These are phyloP conservation scores for Ambrosia hybrid DNA, from an alignment of 140 eudicot genomes.

Conservation along the genomic window DNA sequence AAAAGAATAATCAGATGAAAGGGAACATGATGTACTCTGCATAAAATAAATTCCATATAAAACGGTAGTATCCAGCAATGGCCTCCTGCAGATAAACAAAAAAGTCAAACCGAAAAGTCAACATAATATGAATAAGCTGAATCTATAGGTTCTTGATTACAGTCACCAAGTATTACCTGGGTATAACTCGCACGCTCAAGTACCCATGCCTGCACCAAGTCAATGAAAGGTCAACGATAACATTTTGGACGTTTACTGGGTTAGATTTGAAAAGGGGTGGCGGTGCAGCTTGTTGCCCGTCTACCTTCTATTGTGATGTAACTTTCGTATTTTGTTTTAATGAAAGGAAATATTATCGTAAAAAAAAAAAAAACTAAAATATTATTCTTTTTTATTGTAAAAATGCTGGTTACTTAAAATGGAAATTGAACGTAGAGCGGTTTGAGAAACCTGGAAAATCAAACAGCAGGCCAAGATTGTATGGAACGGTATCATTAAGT, in stretches of 20 bases:
- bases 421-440: background rate
- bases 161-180: constrained; percentile 48
- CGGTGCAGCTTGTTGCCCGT: too few relatives aligned
- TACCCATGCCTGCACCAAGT: constrained; percentile 66
- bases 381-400: background rate
- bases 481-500: constrained; percentile 89
- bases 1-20: constrained; percentile 42
- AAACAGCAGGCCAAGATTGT: constrained; percentile 66
- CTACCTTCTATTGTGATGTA: too few relatives aligned
- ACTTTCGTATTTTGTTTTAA: too few relatives aligned
- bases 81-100: constrained; percentile 73
- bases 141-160: constrained; percentile 7
- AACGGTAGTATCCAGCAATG: constrained; percentile 78
- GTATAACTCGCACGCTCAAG: constrained; percentile 83
- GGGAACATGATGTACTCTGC: constrained; percentile 88
- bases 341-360: too few relatives aligned
- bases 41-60: constrained; percentile 92
- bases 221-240: background rate
- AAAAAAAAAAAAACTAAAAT: background rate
- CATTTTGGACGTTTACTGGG: background rate
- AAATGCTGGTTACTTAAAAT: background rate
- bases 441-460: constrained; percentile 67
- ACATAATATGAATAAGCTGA: constrained; percentile 9
- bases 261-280: too few relatives aligned
- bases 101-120: constrained; percentile 2